Base-by-base conservation (phyloP, 106 monocot species). In the Phalaenopsis aphrodite region DNA sequence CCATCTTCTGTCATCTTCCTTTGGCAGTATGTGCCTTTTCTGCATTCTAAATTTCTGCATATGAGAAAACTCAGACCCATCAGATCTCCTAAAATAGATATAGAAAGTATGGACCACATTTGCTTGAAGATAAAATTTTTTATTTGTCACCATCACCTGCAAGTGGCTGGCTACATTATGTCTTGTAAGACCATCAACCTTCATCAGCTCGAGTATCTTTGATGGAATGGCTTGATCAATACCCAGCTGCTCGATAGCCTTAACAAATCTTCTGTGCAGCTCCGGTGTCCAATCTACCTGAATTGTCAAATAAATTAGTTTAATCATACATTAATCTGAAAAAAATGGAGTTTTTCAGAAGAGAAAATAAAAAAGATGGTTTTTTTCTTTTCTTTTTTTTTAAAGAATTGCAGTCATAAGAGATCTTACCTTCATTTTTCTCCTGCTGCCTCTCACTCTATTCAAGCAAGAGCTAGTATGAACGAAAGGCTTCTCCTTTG, bases 281-380 rank as follows among this genome's bases (percentile, higher is more conserved):
- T 96, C 96, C 36, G 89, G 88, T 21, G 96, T 88, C 96, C 96
- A 96, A 73, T 96, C 96, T 37, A 96, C 90, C 96, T 96, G 72
- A 61, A 71, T 64, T 57, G 14, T 69, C 14, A 69, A 69, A 39
- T 12, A 68, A 36, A 68, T 5, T 36, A 3, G 24, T 68, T 12
- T 37, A 2, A 69, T 69, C 39, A 68, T 68, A 61, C 14, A 14
- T 69, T 11, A 69, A 69, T 37, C 2, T 69, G 69, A 69, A 37
- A 14, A 39, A 37, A 69, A 69, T n/a, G n/a, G 15, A 37, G 3
- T 3, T 69, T 69, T 69, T 69, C 38, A 38, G 14, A 36, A 15
- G 3, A 39, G 52, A 52, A 12, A 52, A 52, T 52, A 14, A 52
- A n/a, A 61, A 61, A 61, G 5, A 56, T 4, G 12, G 2, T 6